A percentile compares a stretch with the other conserved stretches of the same genome.
Conservation (phyloP, 2,329 filamentous ascomycete species). For the Colletotrichum orchidophilum region DNA sequence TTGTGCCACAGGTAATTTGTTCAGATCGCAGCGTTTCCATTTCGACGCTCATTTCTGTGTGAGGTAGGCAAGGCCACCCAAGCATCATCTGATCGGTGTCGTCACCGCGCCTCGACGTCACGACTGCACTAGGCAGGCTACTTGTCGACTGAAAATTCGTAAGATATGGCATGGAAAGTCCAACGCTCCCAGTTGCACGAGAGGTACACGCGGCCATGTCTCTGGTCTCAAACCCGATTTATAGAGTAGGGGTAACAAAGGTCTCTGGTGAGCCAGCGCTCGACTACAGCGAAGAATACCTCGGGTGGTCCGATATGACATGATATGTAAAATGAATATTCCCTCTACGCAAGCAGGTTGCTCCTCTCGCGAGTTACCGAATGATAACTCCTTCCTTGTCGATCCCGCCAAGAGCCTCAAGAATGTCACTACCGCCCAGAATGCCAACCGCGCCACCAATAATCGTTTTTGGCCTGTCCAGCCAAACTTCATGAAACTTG, state of each 20-base stretch:
- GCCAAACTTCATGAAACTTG: slow-evolving; percentile 96
- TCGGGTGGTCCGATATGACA: background rate
- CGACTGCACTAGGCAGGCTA: too few species aligned
- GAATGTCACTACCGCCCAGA: slow-evolving; percentile 84
- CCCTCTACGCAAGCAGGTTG: slow-evolving; percentile 42
- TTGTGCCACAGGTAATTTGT: too few species aligned
- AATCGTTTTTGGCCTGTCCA: slow-evolving; percentile 65
- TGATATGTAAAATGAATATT: slow-evolving; percentile 12
- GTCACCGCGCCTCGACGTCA: too few species aligned
- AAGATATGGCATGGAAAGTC: too few species aligned
- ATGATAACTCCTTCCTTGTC: slow-evolving; percentile 79
- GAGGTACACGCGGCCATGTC: too few species aligned
- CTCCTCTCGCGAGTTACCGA: slow-evolving; percentile 58
- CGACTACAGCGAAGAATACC: background rate
- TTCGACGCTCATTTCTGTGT: too few species aligned
- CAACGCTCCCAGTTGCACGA: too few species aligned
- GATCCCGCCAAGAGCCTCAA: slow-evolving; percentile 84
- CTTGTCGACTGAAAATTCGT: too few species aligned
- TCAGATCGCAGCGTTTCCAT: too few species aligned
- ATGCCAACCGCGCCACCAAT: slow-evolving; percentile 62
- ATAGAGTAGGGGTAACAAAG: background rate
- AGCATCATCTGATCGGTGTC: too few species aligned
- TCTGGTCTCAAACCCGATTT: too few species aligned
- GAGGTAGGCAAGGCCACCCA: too few species aligned
- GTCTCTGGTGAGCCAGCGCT: background rate